These are phyloP conservation scores for Acacia concinna DNA, from an alignment of 331 rosid species.

Conservation along the genomic window DNA sequence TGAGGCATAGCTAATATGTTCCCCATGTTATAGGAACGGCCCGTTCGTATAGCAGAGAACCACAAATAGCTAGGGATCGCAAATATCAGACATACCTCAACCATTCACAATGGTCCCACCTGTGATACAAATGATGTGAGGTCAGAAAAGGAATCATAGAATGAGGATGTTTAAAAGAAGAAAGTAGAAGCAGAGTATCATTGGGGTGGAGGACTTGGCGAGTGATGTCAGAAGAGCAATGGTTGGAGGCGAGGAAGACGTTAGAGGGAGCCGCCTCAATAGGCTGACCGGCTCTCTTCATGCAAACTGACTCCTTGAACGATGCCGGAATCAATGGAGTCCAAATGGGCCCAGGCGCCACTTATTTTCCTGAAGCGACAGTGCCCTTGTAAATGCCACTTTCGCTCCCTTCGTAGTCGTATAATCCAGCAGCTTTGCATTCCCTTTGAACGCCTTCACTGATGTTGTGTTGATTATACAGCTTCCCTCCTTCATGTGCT, in stretches of 20 bases:
- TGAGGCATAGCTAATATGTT: background rate
- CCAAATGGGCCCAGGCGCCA: conserved; percentile 88
- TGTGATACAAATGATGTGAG: conserved; percentile 17
- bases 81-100: conserved; percentile 27
- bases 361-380: conserved; percentile 60
- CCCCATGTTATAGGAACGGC: background rate
- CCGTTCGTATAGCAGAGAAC: background rate
- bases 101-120: conserved; percentile 69
- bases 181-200: conserved; percentile 35
- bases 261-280: conserved; percentile 68
- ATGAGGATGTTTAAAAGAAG: background rate
- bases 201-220: conserved; percentile 94
- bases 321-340: conserved; percentile 73
- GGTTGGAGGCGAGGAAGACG: conserved; percentile 75
- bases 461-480: conserved; percentile 77
- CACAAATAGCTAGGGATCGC: background rate
- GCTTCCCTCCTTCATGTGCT: conserved; percentile 84
- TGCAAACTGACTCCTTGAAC: conserved; percentile 51
- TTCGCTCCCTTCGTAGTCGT: conserved; percentile 74
- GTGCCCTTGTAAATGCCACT: conserved; percentile 71
- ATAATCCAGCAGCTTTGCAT: conserved; percentile 57
- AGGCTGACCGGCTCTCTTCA: conserved; percentile 82
- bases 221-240: conserved; percentile 62
- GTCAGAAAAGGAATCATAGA: background rate
- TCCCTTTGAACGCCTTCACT: conserved; percentile 68